phyloP scores from a whole-genome alignment of 1,284 basidiomycete genomes.

The Caloboletus firmus region DNA sequence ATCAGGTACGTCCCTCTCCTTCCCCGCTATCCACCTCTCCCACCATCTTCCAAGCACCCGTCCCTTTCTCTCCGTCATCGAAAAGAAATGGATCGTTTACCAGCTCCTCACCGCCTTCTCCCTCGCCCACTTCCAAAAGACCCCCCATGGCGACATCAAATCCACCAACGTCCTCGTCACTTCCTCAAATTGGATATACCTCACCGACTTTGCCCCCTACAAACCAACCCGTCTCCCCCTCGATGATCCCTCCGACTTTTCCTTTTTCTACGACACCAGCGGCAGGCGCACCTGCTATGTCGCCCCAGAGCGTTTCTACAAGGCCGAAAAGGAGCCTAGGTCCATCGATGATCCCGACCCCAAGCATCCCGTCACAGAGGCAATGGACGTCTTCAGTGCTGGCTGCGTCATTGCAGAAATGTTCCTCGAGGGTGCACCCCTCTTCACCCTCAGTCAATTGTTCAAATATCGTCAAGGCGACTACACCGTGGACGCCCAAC shows the following conservation, averaged over 20 bases:
- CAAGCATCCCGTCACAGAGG: slow-evolving; percentile 83
- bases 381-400: slow-evolving; percentile 97
- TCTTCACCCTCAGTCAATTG: slow-evolving; percentile 93
- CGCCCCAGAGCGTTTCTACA: slow-evolving; percentile 95
- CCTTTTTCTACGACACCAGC: slow-evolving; percentile 97
- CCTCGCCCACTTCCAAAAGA: slow-evolving; percentile 78
- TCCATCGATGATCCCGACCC: slow-evolving; percentile 49
- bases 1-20: slow-evolving; percentile 72
- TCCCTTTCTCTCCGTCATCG: slow-evolving; percentile 87
- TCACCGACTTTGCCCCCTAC: slow-evolving; percentile 97
- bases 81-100: slow-evolving; percentile 99
- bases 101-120: slow-evolving; percentile 87
- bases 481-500: slow-evolving; percentile 71
- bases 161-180: slow-evolving; percentile 97
- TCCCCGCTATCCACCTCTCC: neutral
- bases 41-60: slow-evolving; percentile 66
- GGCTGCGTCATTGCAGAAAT: slow-evolving; percentile 97
- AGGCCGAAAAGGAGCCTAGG: slow-evolving; percentile 66
- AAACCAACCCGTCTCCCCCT: slow-evolving; percentile 96
- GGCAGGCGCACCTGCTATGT: slow-evolving; percentile 93
- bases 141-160: slow-evolving; percentile 97
- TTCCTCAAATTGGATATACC: slow-evolving; percentile 92
- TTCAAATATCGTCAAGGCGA: slow-evolving; percentile 94
- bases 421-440: slow-evolving; percentile 91
- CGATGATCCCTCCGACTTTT: slow-evolving; percentile 97